These are phyloP conservation scores for Chrysanthemum lavandulifolium DNA, from an alignment of 129 eudicot genomes.

Conservation along the genomic window DNA sequence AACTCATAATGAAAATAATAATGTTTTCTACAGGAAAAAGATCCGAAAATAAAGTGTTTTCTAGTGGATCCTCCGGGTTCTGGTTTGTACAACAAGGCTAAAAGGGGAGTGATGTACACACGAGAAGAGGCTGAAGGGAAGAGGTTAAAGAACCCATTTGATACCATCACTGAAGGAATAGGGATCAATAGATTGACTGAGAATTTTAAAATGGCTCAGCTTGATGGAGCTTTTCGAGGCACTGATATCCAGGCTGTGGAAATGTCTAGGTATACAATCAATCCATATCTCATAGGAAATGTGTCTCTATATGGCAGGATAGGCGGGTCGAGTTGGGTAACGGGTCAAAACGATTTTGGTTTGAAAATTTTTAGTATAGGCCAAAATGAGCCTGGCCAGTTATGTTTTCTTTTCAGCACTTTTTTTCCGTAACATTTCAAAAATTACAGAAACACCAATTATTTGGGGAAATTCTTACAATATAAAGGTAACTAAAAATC, in stretches of 20 bases:
- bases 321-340: too few relatives aligned
- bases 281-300: constrained; percentile 16
- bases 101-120: constrained; percentile 98
- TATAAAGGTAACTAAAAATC: too few relatives aligned
- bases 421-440: too few relatives aligned
- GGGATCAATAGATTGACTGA: constrained; percentile 89
- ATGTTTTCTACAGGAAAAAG: constrained; percentile 54
- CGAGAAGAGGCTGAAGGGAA: constrained; percentile 98
- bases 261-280: constrained; percentile 76
- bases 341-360: neutral
- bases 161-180: constrained; percentile 93
- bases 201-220: constrained; percentile 79
- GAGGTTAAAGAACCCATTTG: constrained; percentile 92
- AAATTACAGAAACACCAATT: too few relatives aligned
- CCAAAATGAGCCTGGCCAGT: neutral
- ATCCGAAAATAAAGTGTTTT: constrained; percentile 70
- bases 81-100: constrained; percentile 89
- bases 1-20: constrained; percentile 4
- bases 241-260: constrained; percentile 95
- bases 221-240: constrained; percentile 94
- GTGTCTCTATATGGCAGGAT: neutral
- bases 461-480: too few relatives aligned
- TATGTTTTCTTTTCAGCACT: neutral
- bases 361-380: neutral
- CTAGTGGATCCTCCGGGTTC: constrained; percentile 98